phyloP scores from a whole-genome alignment of 1,284 basidiomycete genomes.

The Wolfiporia cocos region DNA sequence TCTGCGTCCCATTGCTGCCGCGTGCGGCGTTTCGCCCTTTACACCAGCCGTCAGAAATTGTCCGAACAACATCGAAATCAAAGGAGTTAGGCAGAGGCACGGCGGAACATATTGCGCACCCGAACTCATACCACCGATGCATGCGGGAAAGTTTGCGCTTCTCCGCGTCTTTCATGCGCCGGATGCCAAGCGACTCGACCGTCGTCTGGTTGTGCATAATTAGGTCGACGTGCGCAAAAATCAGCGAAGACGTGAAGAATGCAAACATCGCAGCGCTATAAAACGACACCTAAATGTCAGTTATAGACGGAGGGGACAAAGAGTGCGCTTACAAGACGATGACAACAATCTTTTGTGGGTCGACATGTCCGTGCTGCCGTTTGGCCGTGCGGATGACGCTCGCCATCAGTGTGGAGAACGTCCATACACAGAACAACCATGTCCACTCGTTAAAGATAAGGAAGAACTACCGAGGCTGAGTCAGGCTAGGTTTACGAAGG shows the following conservation, averaged over 20 bases:
- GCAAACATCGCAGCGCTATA: constrained; percentile 57
- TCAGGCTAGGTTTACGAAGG: neutral
- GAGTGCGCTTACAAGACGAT: constrained; percentile 47
- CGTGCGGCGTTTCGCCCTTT: constrained; percentile 42
- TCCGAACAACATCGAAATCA: neutral
- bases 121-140: constrained; percentile 40
- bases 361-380: constrained; percentile 30
- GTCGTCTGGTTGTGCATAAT: constrained; percentile 68
- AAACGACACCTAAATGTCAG: constrained; percentile 1
- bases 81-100: too few relatives aligned
- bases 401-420: constrained; percentile 48
- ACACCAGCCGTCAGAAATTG: neutral
- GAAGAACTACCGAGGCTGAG: constrained; percentile 46
- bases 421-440: constrained; percentile 50
- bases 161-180: constrained; percentile 59
- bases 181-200: constrained; percentile 64
- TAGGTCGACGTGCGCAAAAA: constrained; percentile 55
- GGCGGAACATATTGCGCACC: too few relatives aligned
- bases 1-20: constrained; percentile 59
- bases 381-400: constrained; percentile 33
- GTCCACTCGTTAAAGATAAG: constrained; percentile 64
- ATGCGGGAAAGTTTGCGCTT: constrained; percentile 37
- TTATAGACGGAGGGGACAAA: neutral
- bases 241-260: constrained; percentile 60
- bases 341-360: constrained; percentile 61